Evolutionary conservation across 495 filamentous ascomycete species (phyloP), one percentile per base, ranked within the genome.

Genomic region (Penicillium waksmanii): DNA sequence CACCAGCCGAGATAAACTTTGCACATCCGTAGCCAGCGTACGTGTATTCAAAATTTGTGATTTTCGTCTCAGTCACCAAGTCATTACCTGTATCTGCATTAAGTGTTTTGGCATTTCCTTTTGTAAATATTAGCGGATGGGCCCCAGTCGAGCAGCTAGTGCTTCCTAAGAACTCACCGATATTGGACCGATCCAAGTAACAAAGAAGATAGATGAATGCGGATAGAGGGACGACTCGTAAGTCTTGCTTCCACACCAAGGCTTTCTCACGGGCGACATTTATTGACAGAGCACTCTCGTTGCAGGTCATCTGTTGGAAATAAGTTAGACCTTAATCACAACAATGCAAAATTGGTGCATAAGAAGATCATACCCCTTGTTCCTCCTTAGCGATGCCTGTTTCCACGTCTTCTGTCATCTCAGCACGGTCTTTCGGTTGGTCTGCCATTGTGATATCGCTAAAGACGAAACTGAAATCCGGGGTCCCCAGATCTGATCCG

Each of bases 181-280:
- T 88, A 69, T 89, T 89, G 17, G 83, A 83, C 8, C 87, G 83
- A 71, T 89, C 87, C 31, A 89, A 71, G 64, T 84, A 88, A 68
- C 84, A 88, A 46, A 89, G 79, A 38, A 88, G 77, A 68, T 87
- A 88, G 51, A 87, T 86, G 13, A 65, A 68, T 10, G 86, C 84
- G n/a, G 75, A 77, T 19, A 87, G 66, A 0, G 85, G 85, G n/a
- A 89, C 62, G 57, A 89, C 87, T 53, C 79, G 77, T 36, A 81
- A 62, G 68, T 89, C 86, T 56, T 87, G 86, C 62, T 83, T 87
- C 68, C 80, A 77, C 38, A 88, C 53, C 5, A 89, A 60, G 12
- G 67, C 66, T 55, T 63, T 75, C 57, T 74, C 72, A 15, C 65
- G 60, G 12, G 65, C 68, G 5, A 4, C 3, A 18, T 19, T 21